phyloP scores from a whole-genome alignment of 768 basidiomycete species.

The Thelephora aurantiotincta region DNA sequence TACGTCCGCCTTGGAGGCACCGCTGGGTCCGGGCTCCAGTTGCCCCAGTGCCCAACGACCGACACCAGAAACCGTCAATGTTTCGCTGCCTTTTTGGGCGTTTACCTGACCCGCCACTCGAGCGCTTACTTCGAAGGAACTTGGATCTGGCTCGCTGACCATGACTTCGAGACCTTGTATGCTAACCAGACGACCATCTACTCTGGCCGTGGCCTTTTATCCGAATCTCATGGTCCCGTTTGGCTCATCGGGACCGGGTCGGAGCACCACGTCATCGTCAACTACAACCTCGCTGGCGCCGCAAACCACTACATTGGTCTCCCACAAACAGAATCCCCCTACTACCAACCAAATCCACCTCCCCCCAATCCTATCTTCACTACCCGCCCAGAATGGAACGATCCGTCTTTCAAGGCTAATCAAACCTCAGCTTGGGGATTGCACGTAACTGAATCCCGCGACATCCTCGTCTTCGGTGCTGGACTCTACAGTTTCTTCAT shows the following conservation, averaged over 20 bases:
- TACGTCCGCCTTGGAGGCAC: conserved; percentile 22
- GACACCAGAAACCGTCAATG: conserved; percentile 24
- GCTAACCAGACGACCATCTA: conserved; percentile 38
- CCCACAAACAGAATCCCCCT: conserved; percentile 63
- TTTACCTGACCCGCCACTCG: conserved; percentile 36
- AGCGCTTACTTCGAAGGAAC: conserved; percentile 44
- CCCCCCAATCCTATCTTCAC: conserved; percentile 40
- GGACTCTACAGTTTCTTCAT: conserved; percentile 56
- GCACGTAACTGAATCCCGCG: conserved; percentile 30
- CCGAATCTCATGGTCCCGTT: conserved; percentile 62
- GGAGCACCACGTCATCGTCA: conserved; percentile 57
- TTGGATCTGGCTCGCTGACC: conserved; percentile 76
- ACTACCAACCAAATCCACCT: conserved; percentile 47
- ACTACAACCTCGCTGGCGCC: conserved; percentile 52
- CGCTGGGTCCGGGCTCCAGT: conserved; percentile 18
- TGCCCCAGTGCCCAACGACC: conserved; percentile 20
- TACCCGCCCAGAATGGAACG: conserved; percentile 28
- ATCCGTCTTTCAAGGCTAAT: conserved; percentile 31
- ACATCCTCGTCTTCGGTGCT: conserved; percentile 50
- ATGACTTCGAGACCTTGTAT: conserved; percentile 49
- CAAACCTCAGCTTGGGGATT: conserved; percentile 42
- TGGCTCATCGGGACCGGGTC: conserved; percentile 70
- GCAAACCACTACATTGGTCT: conserved; percentile 56
- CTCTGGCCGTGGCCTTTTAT: conserved; percentile 59
- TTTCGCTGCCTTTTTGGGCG: conserved; percentile 46